phyloP scores from a whole-genome alignment of 1,284 basidiomycete species.

The Cystobasidium sp. region DNA sequence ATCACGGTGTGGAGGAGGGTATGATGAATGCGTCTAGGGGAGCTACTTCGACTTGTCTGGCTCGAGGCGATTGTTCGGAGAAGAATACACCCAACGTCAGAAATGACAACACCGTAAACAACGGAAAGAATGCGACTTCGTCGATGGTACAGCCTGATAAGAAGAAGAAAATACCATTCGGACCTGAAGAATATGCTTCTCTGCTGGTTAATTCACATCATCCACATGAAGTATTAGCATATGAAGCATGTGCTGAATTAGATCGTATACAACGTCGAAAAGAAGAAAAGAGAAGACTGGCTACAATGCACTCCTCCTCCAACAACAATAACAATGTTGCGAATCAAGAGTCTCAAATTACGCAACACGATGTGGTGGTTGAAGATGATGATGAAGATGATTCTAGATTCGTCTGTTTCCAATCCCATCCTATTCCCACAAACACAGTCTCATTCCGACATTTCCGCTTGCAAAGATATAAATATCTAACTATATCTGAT shows the following conservation, averaged over 20 bases:
- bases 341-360: neutral
- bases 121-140: neutral
- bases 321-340: neutral
- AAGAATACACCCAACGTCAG: too few relatives aligned
- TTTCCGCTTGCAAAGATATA: conserved; percentile 62
- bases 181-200: conserved; percentile 18
- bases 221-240: conserved; percentile 18
- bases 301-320: neutral
- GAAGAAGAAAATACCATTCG: neutral
- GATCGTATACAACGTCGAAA: too few relatives aligned
- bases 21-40: too few relatives aligned
- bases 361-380: neutral
- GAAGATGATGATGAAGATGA: conserved; percentile 41
- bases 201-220: conserved; percentile 12
- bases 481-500: conserved; percentile 86
- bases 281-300: neutral
- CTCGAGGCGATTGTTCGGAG: too few relatives aligned
- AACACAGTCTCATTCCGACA: conserved; percentile 50
- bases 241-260: neutral
- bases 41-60: too few relatives aligned
- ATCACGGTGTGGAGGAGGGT: too few relatives aligned
- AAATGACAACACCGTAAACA: too few relatives aligned
- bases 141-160: neutral
- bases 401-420: conserved; percentile 31
- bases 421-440: conserved; percentile 21